Evolutionary conservation across 2,329 filamentous ascomycete genomes (phyloP).

Genomic region (Erysiphe neolycopersici): DNA sequence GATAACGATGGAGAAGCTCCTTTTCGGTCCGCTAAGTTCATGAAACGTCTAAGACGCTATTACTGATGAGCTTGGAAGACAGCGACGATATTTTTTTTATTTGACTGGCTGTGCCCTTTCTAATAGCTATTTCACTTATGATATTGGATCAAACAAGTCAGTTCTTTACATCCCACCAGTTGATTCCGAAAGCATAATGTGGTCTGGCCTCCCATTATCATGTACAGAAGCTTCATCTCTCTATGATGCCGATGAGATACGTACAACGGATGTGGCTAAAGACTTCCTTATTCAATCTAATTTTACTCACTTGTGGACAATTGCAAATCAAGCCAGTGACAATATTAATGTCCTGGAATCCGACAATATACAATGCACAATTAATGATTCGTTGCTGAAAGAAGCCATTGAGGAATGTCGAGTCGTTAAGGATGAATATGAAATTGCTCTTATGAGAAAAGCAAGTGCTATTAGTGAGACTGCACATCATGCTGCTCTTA

Average conservation of each 20-base stretch:
- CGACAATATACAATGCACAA: slow-evolving; percentile 17
- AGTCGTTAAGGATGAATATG: slow-evolving; percentile 48
- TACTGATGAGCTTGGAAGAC: slow-evolving; percentile 21
- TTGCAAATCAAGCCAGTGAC: slow-evolving; percentile 50
- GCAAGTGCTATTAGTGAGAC: slow-evolving; percentile 44
- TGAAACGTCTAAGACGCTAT: not conserved
- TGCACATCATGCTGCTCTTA: slow-evolving; percentile 36
- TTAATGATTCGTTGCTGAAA: slow-evolving; percentile 28
- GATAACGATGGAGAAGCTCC: slow-evolving; percentile 66
- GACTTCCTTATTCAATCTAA: slow-evolving; percentile 23
- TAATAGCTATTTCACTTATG: slow-evolving; percentile 59
- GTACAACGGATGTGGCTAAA: slow-evolving; percentile 48
- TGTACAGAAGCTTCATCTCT: slow-evolving; percentile 43
- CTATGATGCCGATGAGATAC: slow-evolving; percentile 63
- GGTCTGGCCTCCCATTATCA: slow-evolving; percentile 68
- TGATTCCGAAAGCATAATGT: slow-evolving; percentile 73
- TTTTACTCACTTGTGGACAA: slow-evolving; percentile 35
- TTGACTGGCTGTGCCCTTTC: slow-evolving; percentile 60
- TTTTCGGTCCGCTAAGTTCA: slow-evolving; percentile 31
- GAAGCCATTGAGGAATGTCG: slow-evolving; percentile 40
- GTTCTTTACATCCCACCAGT: slow-evolving; percentile 80
- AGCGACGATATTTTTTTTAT: slow-evolving; percentile 88
- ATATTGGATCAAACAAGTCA: slow-evolving; percentile 43
- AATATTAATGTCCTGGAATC: slow-evolving; percentile 46
- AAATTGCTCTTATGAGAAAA: slow-evolving; percentile 44